Conservation (phyloP, 345 rosid genomes). For the Lumnitzera littorea region DNA sequence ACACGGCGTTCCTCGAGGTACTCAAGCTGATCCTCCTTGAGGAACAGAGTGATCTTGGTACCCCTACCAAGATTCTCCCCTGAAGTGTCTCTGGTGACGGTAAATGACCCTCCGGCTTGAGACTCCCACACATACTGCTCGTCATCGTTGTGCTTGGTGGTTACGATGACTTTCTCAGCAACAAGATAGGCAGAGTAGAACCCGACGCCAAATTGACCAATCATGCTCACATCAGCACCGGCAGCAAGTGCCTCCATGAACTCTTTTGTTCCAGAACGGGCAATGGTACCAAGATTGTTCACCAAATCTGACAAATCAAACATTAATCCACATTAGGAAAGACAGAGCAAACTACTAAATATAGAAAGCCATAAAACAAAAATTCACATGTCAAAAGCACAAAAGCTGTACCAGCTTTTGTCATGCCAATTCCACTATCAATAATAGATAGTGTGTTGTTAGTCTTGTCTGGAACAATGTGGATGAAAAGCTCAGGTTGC, state of each 20-base stretch:
- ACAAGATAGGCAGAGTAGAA: constrained; percentile 1
- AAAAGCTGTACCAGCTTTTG: constrained; percentile 6
- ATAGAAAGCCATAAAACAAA: not conserved
- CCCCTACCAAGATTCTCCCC: constrained; percentile 3
- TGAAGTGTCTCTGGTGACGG: constrained; percentile 3
- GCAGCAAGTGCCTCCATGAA: constrained; percentile 5
- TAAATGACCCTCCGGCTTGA: constrained; percentile 1
- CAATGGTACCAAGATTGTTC: constrained; percentile 4
- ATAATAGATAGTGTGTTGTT: constrained; percentile 10
- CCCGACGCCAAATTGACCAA: constrained; percentile 2
- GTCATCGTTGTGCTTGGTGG: constrained; percentile 3
- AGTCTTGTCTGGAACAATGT: constrained; percentile 12
- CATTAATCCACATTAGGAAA: not conserved
- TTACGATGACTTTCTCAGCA: not conserved
- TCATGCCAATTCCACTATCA: constrained; percentile 13
- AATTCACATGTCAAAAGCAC: not conserved
- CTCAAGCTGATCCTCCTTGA: constrained; percentile 13
- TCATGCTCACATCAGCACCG: constrained; percentile 4
- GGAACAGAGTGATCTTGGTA: constrained; percentile 8
- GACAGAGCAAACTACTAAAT: no score
- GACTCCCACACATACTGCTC: constrained; percentile 7
- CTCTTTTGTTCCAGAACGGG: constrained; percentile 1
- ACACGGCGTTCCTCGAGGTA: constrained; percentile 13
- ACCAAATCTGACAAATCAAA: constrained; percentile 1
- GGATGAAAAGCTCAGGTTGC: constrained; percentile 11